phyloP scores from a whole-genome alignment of 768 basidiomycete species.

The Leccinum pellstonianum region DNA sequence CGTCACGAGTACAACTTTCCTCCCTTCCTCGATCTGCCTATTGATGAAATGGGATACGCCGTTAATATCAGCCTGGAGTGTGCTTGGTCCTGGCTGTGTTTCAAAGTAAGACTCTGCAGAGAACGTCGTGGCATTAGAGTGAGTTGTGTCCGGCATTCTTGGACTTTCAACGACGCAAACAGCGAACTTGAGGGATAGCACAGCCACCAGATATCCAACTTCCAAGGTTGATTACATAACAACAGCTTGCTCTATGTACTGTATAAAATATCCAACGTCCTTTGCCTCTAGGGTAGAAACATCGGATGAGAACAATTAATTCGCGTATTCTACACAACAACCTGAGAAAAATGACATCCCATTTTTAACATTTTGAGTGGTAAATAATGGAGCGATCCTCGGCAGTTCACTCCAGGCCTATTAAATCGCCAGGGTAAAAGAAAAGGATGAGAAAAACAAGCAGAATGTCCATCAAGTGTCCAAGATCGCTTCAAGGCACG shows the following conservation, averaged over 20 bases:
- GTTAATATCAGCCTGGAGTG: slow-evolving; percentile 65
- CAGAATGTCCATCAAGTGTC: background rate
- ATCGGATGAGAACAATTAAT: background rate
- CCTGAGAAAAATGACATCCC: background rate
- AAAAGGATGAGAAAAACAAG: background rate
- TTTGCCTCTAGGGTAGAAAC: background rate
- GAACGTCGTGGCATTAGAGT: slow-evolving; percentile 41
- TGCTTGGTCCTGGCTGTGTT: slow-evolving; percentile 76
- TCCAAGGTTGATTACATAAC: no score
- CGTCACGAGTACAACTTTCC: slow-evolving; percentile 90
- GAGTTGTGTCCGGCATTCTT: slow-evolving; percentile 20
- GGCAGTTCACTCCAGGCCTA: background rate
- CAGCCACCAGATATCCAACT: slow-evolving; percentile 12
- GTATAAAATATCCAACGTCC: no score
- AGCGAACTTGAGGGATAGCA: background rate
- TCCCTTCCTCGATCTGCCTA: slow-evolving; percentile 59
- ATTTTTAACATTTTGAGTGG: background rate
- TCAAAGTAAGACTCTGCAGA: slow-evolving; percentile 90
- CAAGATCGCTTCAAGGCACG: background rate
- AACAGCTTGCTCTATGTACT: no score
- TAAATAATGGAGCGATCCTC: background rate
- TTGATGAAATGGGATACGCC: slow-evolving; percentile 67
- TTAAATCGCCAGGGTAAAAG: background rate
- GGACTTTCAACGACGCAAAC: background rate
- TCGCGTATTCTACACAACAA: background rate